Percentiles rank a stretch among this genome's conserved stretches.
Evolutionary conservation across 768 basidiomycete genomes (phyloP).

Genomic region (Krasilnikovozyma curviuscula): DNA sequence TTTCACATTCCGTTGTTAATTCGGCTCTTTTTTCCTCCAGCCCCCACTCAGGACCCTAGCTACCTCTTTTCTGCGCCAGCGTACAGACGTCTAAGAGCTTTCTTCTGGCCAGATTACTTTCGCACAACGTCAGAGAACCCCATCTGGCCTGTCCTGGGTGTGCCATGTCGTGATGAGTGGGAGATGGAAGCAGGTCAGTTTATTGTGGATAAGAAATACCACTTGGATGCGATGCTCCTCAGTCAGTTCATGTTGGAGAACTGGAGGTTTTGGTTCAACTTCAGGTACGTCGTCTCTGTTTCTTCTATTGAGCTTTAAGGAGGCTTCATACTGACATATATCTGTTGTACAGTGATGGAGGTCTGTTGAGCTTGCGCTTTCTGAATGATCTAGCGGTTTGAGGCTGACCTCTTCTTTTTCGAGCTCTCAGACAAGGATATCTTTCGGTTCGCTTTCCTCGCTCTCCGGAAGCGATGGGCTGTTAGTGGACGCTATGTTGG

Average conservation of each 20-base stretch:
- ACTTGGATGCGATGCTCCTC: constrained; percentile 26
- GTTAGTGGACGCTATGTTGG: constrained; percentile 30
- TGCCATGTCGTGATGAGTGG: constrained; percentile 30
- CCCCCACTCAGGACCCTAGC: constrained; percentile 23
- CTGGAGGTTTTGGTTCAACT: constrained; percentile 26
- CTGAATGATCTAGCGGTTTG: no score
- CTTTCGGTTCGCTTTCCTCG: constrained; percentile 27
- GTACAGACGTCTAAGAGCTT: constrained; percentile 26
- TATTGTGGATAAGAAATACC: constrained; percentile 29
- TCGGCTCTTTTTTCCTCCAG: background rate
- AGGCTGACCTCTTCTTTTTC: no score
- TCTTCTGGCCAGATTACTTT: constrained; percentile 21
- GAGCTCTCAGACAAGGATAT: constrained; percentile 26
- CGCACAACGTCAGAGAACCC: constrained; percentile 11
- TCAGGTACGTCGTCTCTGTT: constrained; percentile 7
- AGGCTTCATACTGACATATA: background rate
- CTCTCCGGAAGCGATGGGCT: constrained; percentile 31
- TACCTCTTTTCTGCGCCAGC: constrained; percentile 28
- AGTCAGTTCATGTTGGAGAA: constrained; percentile 24
- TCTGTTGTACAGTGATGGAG: no score
- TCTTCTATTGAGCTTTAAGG: background rate
- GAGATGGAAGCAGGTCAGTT: constrained; percentile 33
- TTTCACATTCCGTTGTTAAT: background rate
- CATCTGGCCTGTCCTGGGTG: constrained; percentile 29
- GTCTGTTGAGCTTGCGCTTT: no score